Conservation (phyloP, 108 stramenopile species). For the Licmophora abbreviata region DNA sequence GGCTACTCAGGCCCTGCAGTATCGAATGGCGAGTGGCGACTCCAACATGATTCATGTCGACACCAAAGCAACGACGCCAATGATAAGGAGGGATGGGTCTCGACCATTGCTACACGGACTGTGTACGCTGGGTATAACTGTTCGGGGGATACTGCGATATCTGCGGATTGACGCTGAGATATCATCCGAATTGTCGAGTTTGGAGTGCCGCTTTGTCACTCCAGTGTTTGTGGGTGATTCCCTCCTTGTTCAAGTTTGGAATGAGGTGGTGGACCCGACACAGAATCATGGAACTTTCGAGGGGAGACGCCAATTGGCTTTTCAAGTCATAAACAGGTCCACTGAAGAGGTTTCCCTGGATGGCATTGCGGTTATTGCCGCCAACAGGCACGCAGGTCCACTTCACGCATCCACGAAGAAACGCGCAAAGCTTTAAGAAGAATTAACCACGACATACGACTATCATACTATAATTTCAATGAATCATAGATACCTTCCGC, state of each 20-base stretch:
- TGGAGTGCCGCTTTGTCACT: constrained; percentile 44
- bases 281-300: neutral
- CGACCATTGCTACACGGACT: constrained; percentile 82
- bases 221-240: constrained; percentile 61
- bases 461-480: too few species aligned
- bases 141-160: constrained; percentile 44
- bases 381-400: too few species aligned
- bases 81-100: constrained; percentile 21
- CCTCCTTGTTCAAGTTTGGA: constrained; percentile 40
- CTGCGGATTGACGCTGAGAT: neutral
- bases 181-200: constrained; percentile 2
- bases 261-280: neutral
- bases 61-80: constrained; percentile 14
- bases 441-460: too few species aligned
- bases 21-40: constrained; percentile 83
- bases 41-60: constrained; percentile 87
- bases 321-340: neutral
- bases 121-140: constrained; percentile 68
- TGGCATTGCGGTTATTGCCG: too few species aligned
- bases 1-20: constrained; percentile 65
- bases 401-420: too few species aligned
- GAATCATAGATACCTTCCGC: too few species aligned
- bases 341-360: neutral
- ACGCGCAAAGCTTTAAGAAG: too few species aligned
- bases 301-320: neutral